Conservation (phyloP, 2,329 filamentous ascomycete genomes). For the Fusarium devonianum region DNA sequence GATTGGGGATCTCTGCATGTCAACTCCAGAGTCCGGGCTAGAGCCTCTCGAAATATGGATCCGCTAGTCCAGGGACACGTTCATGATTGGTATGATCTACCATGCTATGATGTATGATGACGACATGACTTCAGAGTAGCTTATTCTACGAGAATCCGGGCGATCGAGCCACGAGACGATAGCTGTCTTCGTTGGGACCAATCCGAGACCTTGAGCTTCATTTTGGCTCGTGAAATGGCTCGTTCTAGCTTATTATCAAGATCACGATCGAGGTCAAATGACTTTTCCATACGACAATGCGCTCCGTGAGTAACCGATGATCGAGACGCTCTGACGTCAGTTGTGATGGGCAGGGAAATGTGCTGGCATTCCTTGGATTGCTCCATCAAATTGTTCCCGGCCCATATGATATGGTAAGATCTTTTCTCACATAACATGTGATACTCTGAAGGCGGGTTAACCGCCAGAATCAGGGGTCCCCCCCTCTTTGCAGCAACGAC, state of each 20-base stretch:
- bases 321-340: conserved; percentile 29
- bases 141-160: conserved; percentile 10
- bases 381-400: too few relatives aligned
- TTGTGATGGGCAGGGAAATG: conserved; percentile 18
- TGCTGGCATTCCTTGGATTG: conserved; percentile 1
- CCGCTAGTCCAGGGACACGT: conserved; percentile 13
- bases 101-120: conserved; percentile 30
- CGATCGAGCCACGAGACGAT: conserved; percentile 10
- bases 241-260: conserved; percentile 20
- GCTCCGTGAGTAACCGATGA: conserved; percentile 25
- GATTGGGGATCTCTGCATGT: conserved; percentile 30
- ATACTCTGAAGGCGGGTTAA: too few relatives aligned
- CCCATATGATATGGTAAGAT: too few relatives aligned
- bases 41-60: conserved; percentile 6
- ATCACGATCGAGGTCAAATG: conserved; percentile 33
- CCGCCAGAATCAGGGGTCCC: too few relatives aligned
- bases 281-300: conserved; percentile 10
- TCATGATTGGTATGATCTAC: conserved; percentile 15
- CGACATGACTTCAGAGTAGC: conserved; percentile 32
- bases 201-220: conserved; percentile 22
- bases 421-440: too few relatives aligned
- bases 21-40: conserved; percentile 20
- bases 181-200: conserved; percentile 20
- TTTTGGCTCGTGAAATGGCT: conserved; percentile 18
- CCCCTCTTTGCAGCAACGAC: too few relatives aligned